Conservation (phyloP, 2,329 filamentous ascomycete species). For the Parafenestella ontariensis region DNA sequence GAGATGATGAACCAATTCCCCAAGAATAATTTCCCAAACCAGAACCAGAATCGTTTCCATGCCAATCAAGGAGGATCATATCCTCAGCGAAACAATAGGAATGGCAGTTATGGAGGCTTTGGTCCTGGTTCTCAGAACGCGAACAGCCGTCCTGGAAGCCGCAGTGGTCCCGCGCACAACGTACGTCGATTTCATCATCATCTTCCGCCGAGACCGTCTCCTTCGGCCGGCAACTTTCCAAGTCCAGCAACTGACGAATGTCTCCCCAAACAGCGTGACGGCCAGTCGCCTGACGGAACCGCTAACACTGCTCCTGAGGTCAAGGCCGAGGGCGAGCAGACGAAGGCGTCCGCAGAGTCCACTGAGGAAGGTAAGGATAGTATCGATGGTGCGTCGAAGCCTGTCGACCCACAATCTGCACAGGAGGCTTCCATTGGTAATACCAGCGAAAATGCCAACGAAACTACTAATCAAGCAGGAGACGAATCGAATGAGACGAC, state of each 20-base stretch:
- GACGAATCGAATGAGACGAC: constrained; percentile 18
- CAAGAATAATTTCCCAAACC: constrained; percentile 70
- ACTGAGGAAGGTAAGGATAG: constrained; percentile 41
- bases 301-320: constrained; percentile 41
- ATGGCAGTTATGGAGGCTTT: constrained; percentile 50
- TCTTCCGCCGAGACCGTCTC: constrained; percentile 14
- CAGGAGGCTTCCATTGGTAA: constrained; percentile 12
- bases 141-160: constrained; percentile 42
- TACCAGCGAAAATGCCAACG: constrained; percentile 13
- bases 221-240: constrained; percentile 11
- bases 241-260: constrained; percentile 35
- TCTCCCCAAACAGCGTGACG: constrained; percentile 36
- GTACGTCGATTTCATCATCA: constrained; percentile 45
- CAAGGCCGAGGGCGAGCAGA: constrained; percentile 40
- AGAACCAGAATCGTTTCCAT: constrained; percentile 77
- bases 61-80: constrained; percentile 67
- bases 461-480: constrained; percentile 28
- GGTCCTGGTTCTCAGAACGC: constrained; percentile 35
- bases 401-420: constrained; percentile 7
- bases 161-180: constrained; percentile 36
- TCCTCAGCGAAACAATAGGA: constrained; percentile 49
- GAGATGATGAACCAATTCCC: constrained; percentile 61
- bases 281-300: constrained; percentile 37
- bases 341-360: constrained; percentile 27
- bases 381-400: constrained; percentile 12